Evolutionary conservation across 768 basidiomycete genomes (phyloP), one percentile per base, ranked within the genome.

Genomic region (Auriscalpium vulgare): DNA sequence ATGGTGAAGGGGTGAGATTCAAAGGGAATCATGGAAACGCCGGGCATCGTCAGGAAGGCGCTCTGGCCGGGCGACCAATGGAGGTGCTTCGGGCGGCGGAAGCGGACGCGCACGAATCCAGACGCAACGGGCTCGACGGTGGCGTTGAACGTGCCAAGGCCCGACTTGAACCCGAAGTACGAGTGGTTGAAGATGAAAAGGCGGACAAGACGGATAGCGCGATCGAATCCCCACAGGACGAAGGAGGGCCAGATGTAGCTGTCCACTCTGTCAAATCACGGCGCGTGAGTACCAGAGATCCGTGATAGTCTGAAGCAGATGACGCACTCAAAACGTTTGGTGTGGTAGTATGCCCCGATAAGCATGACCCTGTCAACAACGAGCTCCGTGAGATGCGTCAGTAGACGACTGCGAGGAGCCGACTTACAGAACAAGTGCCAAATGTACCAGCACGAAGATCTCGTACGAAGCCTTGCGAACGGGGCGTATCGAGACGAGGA

Each of bases 1-100:
- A 85, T 83, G 0, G 83, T 82, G 67, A 85, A 85, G 2, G 84
- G 84, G 57, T 85, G 84, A 0, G 79, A 67, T 65, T 85, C 79
- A 35, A 78, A 73, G 6, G 78, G 76, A 29, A 73, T 64, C 0
- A 53, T 50, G 10, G 78, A 78, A 7, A 81, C 69, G 1, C 70
- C 62, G 4, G 81, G 81, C 60, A 84, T 68, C 10, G 70, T 73
- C 19, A 85, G 68, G 60, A 75, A 84, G 0, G 73, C 77, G 37
- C 74, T 72, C 66, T 85, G 84, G 8, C 83, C 84, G 0, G 84
- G 73, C 5, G 65, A 62, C 79, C 78, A 80, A 19, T 68, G 70
- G 70, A 84, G 78, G 60, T 72, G 73, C 14, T 74, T 66, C 29
- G 77, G 75, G 19, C 77, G 73, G 37, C 64, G 62, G 34, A 82